These are phyloP conservation scores for Carex scoparia DNA, from an alignment of 176 grass and related monocot species.

Conservation along the genomic window DNA sequence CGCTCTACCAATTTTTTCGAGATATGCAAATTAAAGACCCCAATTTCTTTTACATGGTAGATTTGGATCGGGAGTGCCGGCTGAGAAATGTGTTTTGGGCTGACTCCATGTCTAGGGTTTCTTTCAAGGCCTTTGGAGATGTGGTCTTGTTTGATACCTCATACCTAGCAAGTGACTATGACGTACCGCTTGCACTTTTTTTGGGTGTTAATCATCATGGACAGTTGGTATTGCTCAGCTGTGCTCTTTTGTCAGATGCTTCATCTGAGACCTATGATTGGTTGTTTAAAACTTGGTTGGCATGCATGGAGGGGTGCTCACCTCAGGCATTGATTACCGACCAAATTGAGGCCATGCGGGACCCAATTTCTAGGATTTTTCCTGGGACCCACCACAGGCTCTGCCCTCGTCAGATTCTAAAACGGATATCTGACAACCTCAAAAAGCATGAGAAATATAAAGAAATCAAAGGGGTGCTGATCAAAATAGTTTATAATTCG, in stretches of 20 bases:
- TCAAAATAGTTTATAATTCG: conserved; percentile 66
- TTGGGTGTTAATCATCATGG: conserved; percentile 91
- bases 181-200: conserved; percentile 78
- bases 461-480: conserved; percentile 63
- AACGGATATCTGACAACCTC: conserved; percentile 65
- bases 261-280: conserved; percentile 75
- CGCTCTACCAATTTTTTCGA: conserved; percentile 39
- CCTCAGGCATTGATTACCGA: conserved; percentile 72
- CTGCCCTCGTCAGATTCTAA: conserved; percentile 76
- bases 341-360: conserved; percentile 65
- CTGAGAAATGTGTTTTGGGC: conserved; percentile 83
- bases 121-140: conserved; percentile 73
- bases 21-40: conserved; percentile 51
- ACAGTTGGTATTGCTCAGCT: conserved; percentile 69
- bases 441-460: conserved; percentile 71
- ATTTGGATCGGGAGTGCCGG: conserved; percentile 68
- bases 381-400: conserved; percentile 63
- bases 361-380: conserved; percentile 53
- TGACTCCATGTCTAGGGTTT: conserved; percentile 77
- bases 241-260: conserved; percentile 69
- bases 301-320: conserved; percentile 47
- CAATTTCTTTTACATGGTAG: conserved; percentile 76
- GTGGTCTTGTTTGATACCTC: conserved; percentile 80
- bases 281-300: conserved; percentile 81
- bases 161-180: conserved; percentile 71